A percentile compares a stretch with the other conserved stretches of the same genome.
phyloP scores from a whole-genome alignment of 2,329 filamentous ascomycete species.

The Fusarium tuaranense region DNA sequence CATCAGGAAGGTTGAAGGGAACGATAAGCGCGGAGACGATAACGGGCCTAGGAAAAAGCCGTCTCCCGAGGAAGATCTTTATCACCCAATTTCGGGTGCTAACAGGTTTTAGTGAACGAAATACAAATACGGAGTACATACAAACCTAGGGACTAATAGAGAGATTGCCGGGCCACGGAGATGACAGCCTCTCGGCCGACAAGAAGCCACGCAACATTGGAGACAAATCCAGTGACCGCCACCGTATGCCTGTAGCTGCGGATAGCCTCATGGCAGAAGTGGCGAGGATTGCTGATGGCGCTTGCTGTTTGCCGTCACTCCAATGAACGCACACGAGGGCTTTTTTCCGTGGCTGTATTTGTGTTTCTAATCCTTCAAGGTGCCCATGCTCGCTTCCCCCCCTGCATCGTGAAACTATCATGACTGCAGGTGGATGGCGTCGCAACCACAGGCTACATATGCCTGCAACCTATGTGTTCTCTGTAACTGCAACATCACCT shows the following conservation, averaged over 20 bases:
- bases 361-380: not conserved
- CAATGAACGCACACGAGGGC: not conserved
- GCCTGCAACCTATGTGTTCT: not conserved
- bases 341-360: not conserved
- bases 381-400: constrained; percentile 1
- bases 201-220: not conserved
- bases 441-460: not conserved
- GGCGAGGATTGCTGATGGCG: not conserved
- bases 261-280: not conserved
- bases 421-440: not conserved
- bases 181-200: not conserved
- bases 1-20: constrained; percentile 6
- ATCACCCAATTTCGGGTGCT: constrained; percentile 38
- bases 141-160: not conserved
- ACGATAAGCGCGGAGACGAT: constrained; percentile 22
- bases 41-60: constrained; percentile 29
- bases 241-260: not conserved
- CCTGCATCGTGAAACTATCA: constrained; percentile 13
- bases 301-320: not conserved
- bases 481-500: not conserved
- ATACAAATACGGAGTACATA: not conserved
- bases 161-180: not conserved
- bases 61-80: constrained; percentile 16
- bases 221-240: not conserved
- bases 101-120: constrained; percentile 47